Evolutionary conservation across 1,284 basidiomycete species (phyloP), one percentile per base, ranked within the genome.

Genomic region (Boletellus sp.): DNA sequence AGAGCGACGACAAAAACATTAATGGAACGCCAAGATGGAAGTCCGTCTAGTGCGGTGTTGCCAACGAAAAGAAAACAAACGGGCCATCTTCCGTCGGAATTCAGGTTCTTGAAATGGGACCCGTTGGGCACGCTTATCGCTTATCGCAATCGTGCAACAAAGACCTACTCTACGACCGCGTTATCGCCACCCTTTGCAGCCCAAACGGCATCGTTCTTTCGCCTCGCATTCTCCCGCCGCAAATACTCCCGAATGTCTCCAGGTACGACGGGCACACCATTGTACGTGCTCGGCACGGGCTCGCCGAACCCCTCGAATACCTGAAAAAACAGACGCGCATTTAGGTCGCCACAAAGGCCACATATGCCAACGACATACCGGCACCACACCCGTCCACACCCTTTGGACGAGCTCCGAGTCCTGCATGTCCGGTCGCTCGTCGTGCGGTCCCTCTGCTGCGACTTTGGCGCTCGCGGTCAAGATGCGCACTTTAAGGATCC

Each of bases 271-370:
- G 44, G 21, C 2, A 63, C 52, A 4, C n/a, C 40, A 18, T 65
- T 63, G 19, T 66, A 66, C 3, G 46, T 2, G 47, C 61, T 53
- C 5, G 60, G 60, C 2, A 64, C 52, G 18, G 61, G 61, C 30
- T 66, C 60, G 2, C 64, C 60, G 18, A 63, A 59, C n/a, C 60
- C 61, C 21, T 63, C 58, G 4, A 64, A 63, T n/a, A 62, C 55
- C 61, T 66, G 30, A 24, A 30, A 24, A 39, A 5, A 10, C 5
- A 33, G 10, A 36, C 8, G 3, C 11, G 18, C 10, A 19, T 49
- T 18, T 10, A n/a, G 35, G 13, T 39, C 12, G 1, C 30, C 15
- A 12, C 42, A 16, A 37, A 44, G 5, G 13, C 8, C 1, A 30
- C 8, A 30, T 16, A 49, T 11, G 21, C 5, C 2, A 6, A 28